A percentile compares a stretch with the other conserved stretches of the same genome.
Conservation (phyloP, 306 rosid genomes). For the Cyamopsis tetragonoloba region DNA sequence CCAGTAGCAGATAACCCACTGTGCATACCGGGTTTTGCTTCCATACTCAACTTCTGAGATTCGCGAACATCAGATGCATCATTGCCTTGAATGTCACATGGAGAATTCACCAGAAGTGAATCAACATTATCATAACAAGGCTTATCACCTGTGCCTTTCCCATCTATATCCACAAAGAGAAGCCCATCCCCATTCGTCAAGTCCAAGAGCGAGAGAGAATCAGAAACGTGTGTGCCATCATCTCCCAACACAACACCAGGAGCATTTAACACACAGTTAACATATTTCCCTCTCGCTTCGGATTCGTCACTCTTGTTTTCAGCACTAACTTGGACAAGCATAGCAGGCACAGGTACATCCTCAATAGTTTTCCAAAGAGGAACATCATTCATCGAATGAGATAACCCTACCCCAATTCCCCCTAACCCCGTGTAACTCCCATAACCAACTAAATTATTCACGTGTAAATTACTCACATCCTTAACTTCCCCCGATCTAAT, state of each 20-base stretch:
- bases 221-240: conserved; percentile 26
- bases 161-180: conserved; percentile 35
- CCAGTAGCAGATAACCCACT: conserved; percentile 17
- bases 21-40: conserved; percentile 17
- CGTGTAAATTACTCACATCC: neutral
- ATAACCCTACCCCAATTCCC: conserved; percentile 42
- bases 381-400: conserved; percentile 35
- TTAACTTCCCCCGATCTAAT: no score
- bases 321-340: conserved; percentile 39
- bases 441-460: conserved; percentile 35
- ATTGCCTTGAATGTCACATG: conserved; percentile 37
- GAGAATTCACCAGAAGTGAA: conserved; percentile 42
- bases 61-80: conserved; percentile 27
- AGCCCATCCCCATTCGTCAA: conserved; percentile 34
- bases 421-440: conserved; percentile 32
- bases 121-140: conserved; percentile 30
- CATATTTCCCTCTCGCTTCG: conserved; percentile 15
- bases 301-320: conserved; percentile 15
- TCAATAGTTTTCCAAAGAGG: conserved; percentile 60
- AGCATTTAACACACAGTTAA: conserved; percentile 24
- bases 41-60: conserved; percentile 26
- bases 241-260: conserved; percentile 26
- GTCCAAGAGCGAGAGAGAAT: conserved; percentile 41
- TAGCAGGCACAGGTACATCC: conserved; percentile 49
- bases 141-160: conserved; percentile 36